Conservation (phyloP, 1,139 yeast species). For the Sugiyamaella castrensis region DNA sequence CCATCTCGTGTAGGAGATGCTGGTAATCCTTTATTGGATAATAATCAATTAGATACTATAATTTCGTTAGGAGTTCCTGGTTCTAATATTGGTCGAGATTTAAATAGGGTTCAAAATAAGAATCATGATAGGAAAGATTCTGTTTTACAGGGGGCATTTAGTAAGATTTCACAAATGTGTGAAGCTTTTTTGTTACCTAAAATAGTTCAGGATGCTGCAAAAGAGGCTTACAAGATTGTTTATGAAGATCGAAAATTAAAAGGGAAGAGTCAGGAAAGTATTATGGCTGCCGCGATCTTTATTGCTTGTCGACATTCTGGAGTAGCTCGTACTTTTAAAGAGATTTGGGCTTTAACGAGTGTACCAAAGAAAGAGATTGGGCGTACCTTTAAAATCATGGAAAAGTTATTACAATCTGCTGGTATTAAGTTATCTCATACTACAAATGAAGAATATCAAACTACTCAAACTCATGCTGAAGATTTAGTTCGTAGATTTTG, state of each 20-base stretch:
- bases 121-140: constrained; percentile 84
- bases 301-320: constrained; percentile 94
- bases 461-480: constrained; percentile 89
- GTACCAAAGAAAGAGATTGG: constrained; percentile 96
- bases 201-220: constrained; percentile 95
- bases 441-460: constrained; percentile 45
- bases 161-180: constrained; percentile 91
- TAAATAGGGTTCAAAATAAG: constrained; percentile 84
- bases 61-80: constrained; percentile 75
- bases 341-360: constrained; percentile 90
- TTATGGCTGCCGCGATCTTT: constrained; percentile 95
- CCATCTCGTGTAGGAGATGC: constrained; percentile 99
- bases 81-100: constrained; percentile 73
- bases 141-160: constrained; percentile 83
- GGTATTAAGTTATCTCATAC: constrained; percentile 35
- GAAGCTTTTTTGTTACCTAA: constrained; percentile 94
- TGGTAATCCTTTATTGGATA: constrained; percentile 88
- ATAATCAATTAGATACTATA: constrained; percentile 88
- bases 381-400: constrained; percentile 67
- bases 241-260: constrained; percentile 83
- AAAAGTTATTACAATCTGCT: constrained; percentile 51
- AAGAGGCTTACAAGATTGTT: constrained; percentile 90
- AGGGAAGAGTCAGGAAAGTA: constrained; percentile 90
- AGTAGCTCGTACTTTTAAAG: constrained; percentile 93
- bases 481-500: constrained; percentile 95